Conservation (phyloP, 2,329 filamentous ascomycete species). For the Pseudogymnoascus sp. region DNA sequence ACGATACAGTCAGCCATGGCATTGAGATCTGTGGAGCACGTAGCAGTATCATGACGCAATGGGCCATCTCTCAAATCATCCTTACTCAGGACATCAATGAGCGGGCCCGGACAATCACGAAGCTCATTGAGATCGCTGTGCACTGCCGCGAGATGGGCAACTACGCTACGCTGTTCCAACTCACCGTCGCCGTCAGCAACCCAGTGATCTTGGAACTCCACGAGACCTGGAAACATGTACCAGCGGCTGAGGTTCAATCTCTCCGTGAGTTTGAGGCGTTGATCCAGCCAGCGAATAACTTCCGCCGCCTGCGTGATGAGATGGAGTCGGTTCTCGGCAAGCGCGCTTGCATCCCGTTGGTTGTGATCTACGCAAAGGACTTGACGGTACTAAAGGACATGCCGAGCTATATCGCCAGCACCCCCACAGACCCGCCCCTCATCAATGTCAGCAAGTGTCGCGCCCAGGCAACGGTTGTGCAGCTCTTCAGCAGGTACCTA, state of each 20-base stretch:
- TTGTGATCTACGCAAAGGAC: slow-evolving; percentile 77
- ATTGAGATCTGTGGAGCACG: slow-evolving; percentile 79
- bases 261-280: slow-evolving; percentile 64
- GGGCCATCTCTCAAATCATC: slow-evolving; percentile 73
- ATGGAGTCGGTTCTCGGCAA: slow-evolving; percentile 65
- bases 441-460: slow-evolving; percentile 81
- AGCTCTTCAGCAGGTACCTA: slow-evolving; percentile 69
- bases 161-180: slow-evolving; percentile 76
- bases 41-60: slow-evolving; percentile 85
- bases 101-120: slow-evolving; percentile 68
- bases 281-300: slow-evolving; percentile 71
- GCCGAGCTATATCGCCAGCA: slow-evolving; percentile 65
- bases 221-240: slow-evolving; percentile 65
- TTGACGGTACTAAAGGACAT: slow-evolving; percentile 75
- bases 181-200: slow-evolving; percentile 69
- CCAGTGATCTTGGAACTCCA: slow-evolving; percentile 62
- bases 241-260: slow-evolving; percentile 55
- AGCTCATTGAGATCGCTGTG: slow-evolving; percentile 73
- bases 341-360: slow-evolving; percentile 73
- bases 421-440: slow-evolving; percentile 57
- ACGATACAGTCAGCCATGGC: slow-evolving; percentile 34
- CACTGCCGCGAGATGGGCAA: slow-evolving; percentile 72
- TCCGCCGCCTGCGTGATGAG: slow-evolving; percentile 66
- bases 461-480: slow-evolving; percentile 67
- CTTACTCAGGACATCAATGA: slow-evolving; percentile 66